Conservation (phyloP, 208 protist species). For the Crithidia thermophila region DNA sequence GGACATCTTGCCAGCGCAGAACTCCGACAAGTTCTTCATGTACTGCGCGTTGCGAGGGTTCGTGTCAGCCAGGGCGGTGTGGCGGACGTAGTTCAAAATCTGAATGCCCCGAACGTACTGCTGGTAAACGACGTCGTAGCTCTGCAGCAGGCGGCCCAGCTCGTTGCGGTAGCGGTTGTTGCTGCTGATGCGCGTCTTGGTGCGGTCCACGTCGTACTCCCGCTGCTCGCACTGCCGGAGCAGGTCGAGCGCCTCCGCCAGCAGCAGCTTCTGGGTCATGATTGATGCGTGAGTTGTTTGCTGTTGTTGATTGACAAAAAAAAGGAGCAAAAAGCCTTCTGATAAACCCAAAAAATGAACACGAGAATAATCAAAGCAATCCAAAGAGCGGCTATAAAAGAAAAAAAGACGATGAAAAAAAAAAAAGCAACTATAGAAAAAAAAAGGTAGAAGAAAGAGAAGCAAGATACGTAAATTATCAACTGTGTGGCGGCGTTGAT, state of each 20-base stretch:
- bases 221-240: constrained; percentile 68
- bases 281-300: too few species aligned
- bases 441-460: not conserved
- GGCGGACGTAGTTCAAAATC: constrained; percentile 83
- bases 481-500: too few species aligned
- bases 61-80: constrained; percentile 43
- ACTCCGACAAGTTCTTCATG: constrained; percentile 53
- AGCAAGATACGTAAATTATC: constrained; percentile 22
- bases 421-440: not conserved
- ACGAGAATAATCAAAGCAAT: not conserved
- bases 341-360: not conserved
- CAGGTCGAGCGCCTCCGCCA: constrained; percentile 80
- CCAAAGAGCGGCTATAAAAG: too few species aligned
- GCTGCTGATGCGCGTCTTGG: constrained; percentile 43
- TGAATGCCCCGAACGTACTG: constrained; percentile 68
- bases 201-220: constrained; percentile 74
- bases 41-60: constrained; percentile 43
- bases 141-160: constrained; percentile 48
- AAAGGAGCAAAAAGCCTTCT: not conserved
- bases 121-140: constrained; percentile 60
- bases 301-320: not conserved
- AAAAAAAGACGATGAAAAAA: not conserved
- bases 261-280: constrained; percentile 79
- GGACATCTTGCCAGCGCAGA: constrained; percentile 71
- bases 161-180: constrained; percentile 49